Base-by-base conservation (phyloP, 352 stramenopile species). In the Bremia lactucae region DNA sequence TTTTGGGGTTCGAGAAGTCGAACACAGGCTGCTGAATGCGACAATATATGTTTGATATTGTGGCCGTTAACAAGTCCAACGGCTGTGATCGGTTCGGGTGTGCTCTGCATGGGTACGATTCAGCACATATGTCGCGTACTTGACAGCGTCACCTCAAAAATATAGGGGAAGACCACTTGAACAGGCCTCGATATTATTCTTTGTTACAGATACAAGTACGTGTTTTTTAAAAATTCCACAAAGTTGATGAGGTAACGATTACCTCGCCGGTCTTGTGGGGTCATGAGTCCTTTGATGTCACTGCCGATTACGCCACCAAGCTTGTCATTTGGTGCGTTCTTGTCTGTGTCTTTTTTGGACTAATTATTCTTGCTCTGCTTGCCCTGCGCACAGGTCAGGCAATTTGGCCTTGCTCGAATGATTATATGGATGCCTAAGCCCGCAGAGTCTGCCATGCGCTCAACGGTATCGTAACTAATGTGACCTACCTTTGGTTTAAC, bases 341-440 rank as follows among this genome's bases (percentile, higher is more conserved):
- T n/a, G n/a, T 10, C 24, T 11, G 24, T 29, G 24, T 29, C 24
- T 10, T 33, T 33, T n/a, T 33, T 10, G 10, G 26, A 33, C 26
- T 33, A n/a, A 33, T 33, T 33, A n/a, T 33, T 46, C 37, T 46
- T 36, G 5, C 18, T 26, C 16, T 46, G 24, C 18, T 46, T 46
- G n/a, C 39, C 18, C 10, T 40, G 34, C 16, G 34, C 19, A 13
- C 19, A 40, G 1, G 22, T 34, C 37, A 33, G n/a, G 15, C 38
- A 45, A 13, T 45, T 45, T 4, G n/a, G 16, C 3, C 38, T 15
- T 6, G 4, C 11, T 23, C 31, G n/a, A 3, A 31, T 24, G 19
- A 6, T 47, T 3, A 39, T n/a, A 5, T 22, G 28, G 18, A 47
- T 40, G 39, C 28, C 19, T 2, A 31, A 47, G 0, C 40, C 40